Evolutionary conservation across 2,329 filamentous ascomycete genomes (phyloP), one percentile per base, ranked within the genome.

Genomic region (Leptographium lundbergii): DNA sequence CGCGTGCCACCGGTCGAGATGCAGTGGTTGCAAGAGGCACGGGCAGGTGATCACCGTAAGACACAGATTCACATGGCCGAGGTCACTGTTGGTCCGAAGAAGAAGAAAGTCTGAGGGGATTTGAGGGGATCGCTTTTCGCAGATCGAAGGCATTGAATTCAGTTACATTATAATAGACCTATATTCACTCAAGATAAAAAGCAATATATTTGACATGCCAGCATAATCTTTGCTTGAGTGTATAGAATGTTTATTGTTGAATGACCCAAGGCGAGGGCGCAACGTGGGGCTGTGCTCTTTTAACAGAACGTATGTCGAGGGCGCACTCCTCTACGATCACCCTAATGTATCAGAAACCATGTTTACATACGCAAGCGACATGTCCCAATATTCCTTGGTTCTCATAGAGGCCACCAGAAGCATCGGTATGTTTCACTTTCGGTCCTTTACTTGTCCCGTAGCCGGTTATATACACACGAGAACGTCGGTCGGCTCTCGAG

Each of bases 21-120:
- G 27, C 67, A 72, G 2, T 89, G 86, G 86, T 61, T 85, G 11
- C 66, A 74, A 34, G 77, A 82, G 65, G 74, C 69, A 2, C 63
- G 55, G 54, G 61, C 66, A 50, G 71, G 68, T 14, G 66, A 70
- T 58, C 79, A 77, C 67, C 67, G 69, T 51, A 73, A 72, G 5
- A 74, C 80, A 0, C 80, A 77, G 60, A 76, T 80, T 61, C 75
- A 77, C 56, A 67, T 71, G 0, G 68, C 77, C 10, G 69, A 75
- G 57, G 76, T 74, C 24, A 66, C 64, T 32, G 64, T 76, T 39
- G 74, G 74, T 14, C 63, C 58, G 13, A 73, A 69, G 59, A 74
- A 72, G 63, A 68, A 68, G 61, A 66, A 57, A 10, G 32, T 34
- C 9, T 34, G 32, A 34, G 36, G 61, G 48, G 39, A n/a, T 32